Conservation (phyloP, 1,284 basidiomycete species). For the Tetrapyrgos nigripes region DNA sequence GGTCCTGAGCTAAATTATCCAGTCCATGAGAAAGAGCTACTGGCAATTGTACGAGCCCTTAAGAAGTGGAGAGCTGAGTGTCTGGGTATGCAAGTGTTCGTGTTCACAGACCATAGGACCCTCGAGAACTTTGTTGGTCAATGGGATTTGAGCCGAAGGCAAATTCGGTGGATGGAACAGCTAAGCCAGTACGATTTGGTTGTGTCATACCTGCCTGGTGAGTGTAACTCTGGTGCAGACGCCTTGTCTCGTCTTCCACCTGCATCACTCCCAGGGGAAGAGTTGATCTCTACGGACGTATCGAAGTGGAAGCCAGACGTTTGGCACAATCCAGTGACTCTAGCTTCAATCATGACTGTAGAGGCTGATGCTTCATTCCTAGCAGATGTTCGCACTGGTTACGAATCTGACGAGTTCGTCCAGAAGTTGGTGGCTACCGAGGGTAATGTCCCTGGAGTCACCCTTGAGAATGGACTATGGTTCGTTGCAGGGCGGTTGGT, state of each 20-base stretch:
- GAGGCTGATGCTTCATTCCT: conserved; percentile 26
- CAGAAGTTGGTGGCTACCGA: conserved; percentile 20
- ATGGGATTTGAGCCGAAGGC: conserved; percentile 36
- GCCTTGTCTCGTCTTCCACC: conserved; percentile 8
- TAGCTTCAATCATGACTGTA: conserved; percentile 24
- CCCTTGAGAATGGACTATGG: conserved; percentile 27
- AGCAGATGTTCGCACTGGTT: conserved; percentile 31
- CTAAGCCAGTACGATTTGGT: conserved; percentile 41
- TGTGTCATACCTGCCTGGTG: conserved; percentile 36
- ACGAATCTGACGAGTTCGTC: conserved; percentile 34
- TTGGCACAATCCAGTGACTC: not conserved
- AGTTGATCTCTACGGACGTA: not conserved
- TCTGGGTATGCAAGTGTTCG: conserved; percentile 34
- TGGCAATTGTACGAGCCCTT: conserved; percentile 40
- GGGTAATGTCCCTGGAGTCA: conserved; percentile 18
- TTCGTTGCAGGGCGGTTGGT: conserved; percentile 35
- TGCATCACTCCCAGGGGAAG: not conserved
- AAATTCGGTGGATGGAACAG: conserved; percentile 44
- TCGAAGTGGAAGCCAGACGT: not conserved
- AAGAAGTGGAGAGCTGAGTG: conserved; percentile 42
- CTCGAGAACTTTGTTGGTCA: conserved; percentile 44
- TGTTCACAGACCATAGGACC: conserved; percentile 47
- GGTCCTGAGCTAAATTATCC: conserved; percentile 41
- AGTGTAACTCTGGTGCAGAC: conserved; percentile 14
- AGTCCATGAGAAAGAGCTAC: conserved; percentile 42